Percentiles rank a stretch among this genome's conserved stretches.
phyloP scores from a whole-genome alignment of 2,329 filamentous ascomycete species.

The Periconia macrospinosa region DNA sequence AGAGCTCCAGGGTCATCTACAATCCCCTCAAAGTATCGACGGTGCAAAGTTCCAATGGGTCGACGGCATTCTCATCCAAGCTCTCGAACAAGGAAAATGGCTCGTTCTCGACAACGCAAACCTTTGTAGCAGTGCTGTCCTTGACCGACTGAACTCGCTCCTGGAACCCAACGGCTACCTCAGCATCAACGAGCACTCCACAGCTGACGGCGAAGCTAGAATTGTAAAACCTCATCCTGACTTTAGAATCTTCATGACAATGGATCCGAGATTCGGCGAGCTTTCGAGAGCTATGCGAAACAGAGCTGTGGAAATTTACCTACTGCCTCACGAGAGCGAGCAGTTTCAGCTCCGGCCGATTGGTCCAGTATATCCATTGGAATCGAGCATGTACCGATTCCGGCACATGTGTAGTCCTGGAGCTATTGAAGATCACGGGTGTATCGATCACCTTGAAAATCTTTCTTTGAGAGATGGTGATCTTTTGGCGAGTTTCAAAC shows the following conservation, averaged over 20 bases:
- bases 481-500: constrained; percentile 32
- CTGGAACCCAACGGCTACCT: constrained; percentile 87
- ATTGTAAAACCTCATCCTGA: constrained; percentile 79
- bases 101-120: constrained; percentile 96
- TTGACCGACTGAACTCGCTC: constrained; percentile 91
- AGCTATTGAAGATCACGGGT: constrained; percentile 5
- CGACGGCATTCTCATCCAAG: constrained; percentile 87
- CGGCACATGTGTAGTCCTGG: constrained; percentile 28
- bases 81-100: constrained; percentile 85
- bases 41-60: constrained; percentile 93
- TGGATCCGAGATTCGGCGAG: constrained; percentile 90
- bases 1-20: constrained; percentile 55
- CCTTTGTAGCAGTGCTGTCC: constrained; percentile 89
- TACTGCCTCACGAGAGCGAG: constrained; percentile 46
- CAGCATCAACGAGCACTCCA: constrained; percentile 91
- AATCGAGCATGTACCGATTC: constrained; percentile 44
- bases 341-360: background rate
- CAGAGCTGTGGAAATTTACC: constrained; percentile 84
- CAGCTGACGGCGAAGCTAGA: constrained; percentile 76
- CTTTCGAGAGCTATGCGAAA: constrained; percentile 96
- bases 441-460: constrained; percentile 37
- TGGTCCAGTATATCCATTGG: constrained; percentile 34
- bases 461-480: constrained; percentile 36
- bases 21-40: constrained; percentile 60
- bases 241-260: constrained; percentile 91